Evolutionary conservation across 768 basidiomycete genomes (phyloP).

Genomic region (Stropharia rugosoannulata): DNA sequence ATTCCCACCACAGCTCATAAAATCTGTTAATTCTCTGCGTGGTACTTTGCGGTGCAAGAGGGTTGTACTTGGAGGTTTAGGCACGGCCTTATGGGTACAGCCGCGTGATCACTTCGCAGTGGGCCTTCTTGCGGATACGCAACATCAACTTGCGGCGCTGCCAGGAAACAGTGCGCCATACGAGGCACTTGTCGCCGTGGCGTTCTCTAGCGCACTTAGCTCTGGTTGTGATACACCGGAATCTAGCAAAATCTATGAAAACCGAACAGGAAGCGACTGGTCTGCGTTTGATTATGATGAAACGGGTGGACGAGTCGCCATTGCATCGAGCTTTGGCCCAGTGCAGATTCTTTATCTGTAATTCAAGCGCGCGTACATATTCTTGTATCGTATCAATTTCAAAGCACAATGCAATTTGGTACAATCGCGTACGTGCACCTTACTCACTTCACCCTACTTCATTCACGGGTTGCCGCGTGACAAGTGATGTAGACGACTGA

Average conservation of each 20-base stretch:
- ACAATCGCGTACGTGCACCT: background rate
- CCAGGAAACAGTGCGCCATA: constrained; percentile 12
- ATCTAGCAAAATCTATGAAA: constrained; percentile 15
- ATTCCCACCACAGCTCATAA: constrained; percentile 47
- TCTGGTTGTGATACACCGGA: background rate
- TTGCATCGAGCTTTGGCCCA: constrained; percentile 50
- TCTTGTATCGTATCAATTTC: too few species aligned
- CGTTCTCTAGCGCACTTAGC: constrained; percentile 48
- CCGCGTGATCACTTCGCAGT: constrained; percentile 45
- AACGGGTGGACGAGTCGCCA: constrained; percentile 47
- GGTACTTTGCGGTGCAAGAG: constrained; percentile 56
- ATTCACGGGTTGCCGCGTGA: too few species aligned
- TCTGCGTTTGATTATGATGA: constrained; percentile 64
- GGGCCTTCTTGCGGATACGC: constrained; percentile 32
- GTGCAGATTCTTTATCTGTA: constrained; percentile 40
- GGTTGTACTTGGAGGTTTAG: constrained; percentile 51
- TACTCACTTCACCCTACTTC: background rate
- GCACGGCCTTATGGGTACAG: constrained; percentile 64
- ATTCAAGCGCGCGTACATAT: background rate
- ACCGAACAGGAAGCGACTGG: constrained; percentile 40
- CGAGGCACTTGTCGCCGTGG: constrained; percentile 46
- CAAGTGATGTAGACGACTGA: background rate
- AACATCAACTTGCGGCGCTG: constrained; percentile 17
- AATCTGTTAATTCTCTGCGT: constrained; percentile 37
- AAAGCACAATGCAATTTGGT: too few species aligned